These are phyloP conservation scores for Acanthamoeba divionensis DNA, from an alignment of 208 protist species.

Conservation along the genomic window DNA sequence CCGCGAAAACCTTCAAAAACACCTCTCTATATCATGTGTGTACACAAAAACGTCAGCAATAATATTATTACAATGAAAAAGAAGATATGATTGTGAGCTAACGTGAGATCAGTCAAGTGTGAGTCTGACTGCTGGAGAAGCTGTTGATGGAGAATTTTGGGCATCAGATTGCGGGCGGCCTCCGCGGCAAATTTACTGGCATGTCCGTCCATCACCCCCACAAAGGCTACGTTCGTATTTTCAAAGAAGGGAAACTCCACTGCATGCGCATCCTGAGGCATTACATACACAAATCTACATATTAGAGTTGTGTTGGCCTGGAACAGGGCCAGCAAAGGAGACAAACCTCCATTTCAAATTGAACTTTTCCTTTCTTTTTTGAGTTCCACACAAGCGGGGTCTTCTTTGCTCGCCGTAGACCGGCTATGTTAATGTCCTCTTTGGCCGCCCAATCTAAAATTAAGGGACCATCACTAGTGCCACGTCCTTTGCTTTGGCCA, in stretches of 20 bases:
- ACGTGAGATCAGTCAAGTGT: no score
- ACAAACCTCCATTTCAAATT: conserved; percentile 26
- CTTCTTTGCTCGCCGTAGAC: conserved; percentile 31
- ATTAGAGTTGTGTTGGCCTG: neutral
- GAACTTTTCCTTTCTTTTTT: neutral
- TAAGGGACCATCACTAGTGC: neutral
- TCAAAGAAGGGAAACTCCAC: conserved; percentile 9
- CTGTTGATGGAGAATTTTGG: no score
- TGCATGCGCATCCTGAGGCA: conserved; percentile 6
- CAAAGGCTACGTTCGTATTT: neutral
- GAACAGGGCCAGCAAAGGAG: neutral
- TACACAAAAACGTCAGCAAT: no score
- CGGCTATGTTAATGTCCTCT: neutral
- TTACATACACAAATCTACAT: no score
- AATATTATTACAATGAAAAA: no score
- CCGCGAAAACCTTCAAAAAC: neutral
- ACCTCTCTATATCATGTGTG: no score
- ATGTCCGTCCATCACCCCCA: conserved; percentile 24
- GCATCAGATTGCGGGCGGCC: neutral
- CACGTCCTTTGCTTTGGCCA: neutral
- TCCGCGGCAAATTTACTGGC: neutral
- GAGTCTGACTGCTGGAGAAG: no score
- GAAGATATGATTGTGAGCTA: no score
- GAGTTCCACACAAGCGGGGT: neutral
- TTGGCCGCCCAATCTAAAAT: neutral